Base-by-base conservation (phyloP, 1,139 yeast species). In the Debaryomyces singareniensis region DNA sequence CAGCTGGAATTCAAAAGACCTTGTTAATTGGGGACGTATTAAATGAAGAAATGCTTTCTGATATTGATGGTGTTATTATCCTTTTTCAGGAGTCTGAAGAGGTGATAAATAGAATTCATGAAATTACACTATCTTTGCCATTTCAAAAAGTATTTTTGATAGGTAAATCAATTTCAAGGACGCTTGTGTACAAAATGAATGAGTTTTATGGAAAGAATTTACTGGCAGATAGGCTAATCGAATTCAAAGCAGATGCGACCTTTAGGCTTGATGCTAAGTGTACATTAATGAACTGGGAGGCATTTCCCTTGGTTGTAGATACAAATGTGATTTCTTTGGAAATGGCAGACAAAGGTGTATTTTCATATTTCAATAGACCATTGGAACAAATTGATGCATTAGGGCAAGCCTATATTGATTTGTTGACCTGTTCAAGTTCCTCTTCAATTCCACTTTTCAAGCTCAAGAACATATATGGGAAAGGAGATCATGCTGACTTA, bases 1-100 rank as follows among this genome's bases (percentile, higher is more conserved):
- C 61, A 30, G 83, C 76, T 6, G 61, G 78, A 29, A 75, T 84
- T 30, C 71, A 65, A 18, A 68, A 69, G 37, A 72, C 80, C 13
- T 60, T 75, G 14, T 80, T 87, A 83, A 61, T 83, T 13, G 60
- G 56, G 26, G 59, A 57, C 20, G 24, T 24, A 4, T 32, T 29
- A n/a, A 40, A 39, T 12, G 45, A 42, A 2, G 44, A 45, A 11
- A 40, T 35, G 3, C 24, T 52, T 15, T 36, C 38, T 4, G 27
- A 43, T 5, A 49, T 51, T 32, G 40, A 55, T 15, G 62, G 66
- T 21, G 47, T 71, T 13, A 62, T 75, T 11, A 51, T 72, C 4
- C 33, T 72, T 3, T 32, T 56, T 5, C 42, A 42, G 2, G 43
- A 40, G 6, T 45, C 51, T 24, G 45, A 55, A 10, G 50, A 42